Percentiles rank a stretch among this genome's conserved stretches.
These are phyloP conservation scores for Pseudogymnoascus sp. DNA, from an alignment of 2,329 filamentous ascomycete species.

Conservation along the genomic window DNA sequence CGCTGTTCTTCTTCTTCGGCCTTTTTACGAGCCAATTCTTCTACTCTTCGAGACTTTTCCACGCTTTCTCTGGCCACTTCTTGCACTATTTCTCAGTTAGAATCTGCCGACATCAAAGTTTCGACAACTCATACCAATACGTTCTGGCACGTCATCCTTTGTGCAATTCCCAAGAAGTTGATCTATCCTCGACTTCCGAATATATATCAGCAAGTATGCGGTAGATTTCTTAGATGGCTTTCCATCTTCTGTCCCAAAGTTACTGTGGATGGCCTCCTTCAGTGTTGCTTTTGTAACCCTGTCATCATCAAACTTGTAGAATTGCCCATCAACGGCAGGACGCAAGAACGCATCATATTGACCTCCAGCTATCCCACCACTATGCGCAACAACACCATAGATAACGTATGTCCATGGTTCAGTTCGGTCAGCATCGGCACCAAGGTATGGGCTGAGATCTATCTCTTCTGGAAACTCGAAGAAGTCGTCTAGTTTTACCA, in stretches of 20 bases:
- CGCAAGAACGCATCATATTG: constrained; percentile 98
- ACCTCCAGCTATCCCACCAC: constrained; percentile 89
- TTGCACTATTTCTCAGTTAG: constrained; percentile 53
- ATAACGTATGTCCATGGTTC: constrained; percentile 88
- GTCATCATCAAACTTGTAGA: constrained; percentile 96
- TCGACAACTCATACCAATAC: constrained; percentile 47
- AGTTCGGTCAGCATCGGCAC: constrained; percentile 75
- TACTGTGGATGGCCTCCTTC: constrained; percentile 88
- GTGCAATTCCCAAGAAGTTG: constrained; percentile 68
- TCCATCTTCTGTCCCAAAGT: constrained; percentile 81
- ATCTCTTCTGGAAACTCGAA: constrained; percentile 82
- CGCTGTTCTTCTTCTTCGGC: constrained; percentile 83
- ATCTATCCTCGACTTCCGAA: constrained; percentile 78
- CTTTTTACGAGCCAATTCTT: constrained; percentile 64
- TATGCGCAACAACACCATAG: constrained; percentile 92
- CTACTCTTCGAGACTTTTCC: neutral
- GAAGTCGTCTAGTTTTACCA: constrained; percentile 97
- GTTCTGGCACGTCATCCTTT: constrained; percentile 67
- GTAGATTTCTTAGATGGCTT: constrained; percentile 47
- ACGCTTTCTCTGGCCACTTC: constrained; percentile 54
- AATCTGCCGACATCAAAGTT: constrained; percentile 19
- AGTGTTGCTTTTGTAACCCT: constrained; percentile 86
- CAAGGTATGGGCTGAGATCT: constrained; percentile 79
- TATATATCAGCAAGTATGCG: constrained; percentile 98
- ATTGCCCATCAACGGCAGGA: constrained; percentile 83